Evolutionary conservation across 371 early-diverging fungal species (phyloP).

Genomic region (Saksenaea vasiformis): DNA sequence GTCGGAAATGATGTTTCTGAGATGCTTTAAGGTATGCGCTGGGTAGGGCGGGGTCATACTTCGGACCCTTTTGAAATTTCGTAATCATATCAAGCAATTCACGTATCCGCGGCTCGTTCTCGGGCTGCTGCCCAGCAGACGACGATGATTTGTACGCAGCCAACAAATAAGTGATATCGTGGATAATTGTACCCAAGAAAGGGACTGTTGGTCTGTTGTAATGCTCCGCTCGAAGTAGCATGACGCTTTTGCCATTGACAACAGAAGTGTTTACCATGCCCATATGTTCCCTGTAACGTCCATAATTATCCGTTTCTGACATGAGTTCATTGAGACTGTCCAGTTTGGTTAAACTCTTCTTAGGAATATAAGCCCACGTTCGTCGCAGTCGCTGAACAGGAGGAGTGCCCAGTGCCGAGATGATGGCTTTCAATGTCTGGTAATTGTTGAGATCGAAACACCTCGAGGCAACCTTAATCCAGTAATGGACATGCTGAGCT

Average conservation of each 20-base stretch:
- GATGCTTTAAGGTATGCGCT: constrained; percentile 53
- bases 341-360: constrained; percentile 63
- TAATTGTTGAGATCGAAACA: constrained; percentile 70
- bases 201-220: constrained; percentile 68
- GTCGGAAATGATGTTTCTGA: constrained; percentile 59
- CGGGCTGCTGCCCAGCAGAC: constrained; percentile 26
- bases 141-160: constrained; percentile 61
- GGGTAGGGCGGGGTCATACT: constrained; percentile 58
- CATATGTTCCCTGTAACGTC: constrained; percentile 69
- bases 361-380: constrained; percentile 76
- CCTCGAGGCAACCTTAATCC: constrained; percentile 76
- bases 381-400: constrained; percentile 75
- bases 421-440: constrained; percentile 76
- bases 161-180: constrained; percentile 76
- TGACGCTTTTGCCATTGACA: constrained; percentile 38
- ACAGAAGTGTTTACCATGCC: constrained; percentile 42
- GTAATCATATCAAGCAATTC: constrained; percentile 55
- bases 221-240: constrained; percentile 46
- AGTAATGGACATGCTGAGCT: constrained; percentile 67
- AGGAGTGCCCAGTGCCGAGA: constrained; percentile 73
- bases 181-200: constrained; percentile 77
- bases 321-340: constrained; percentile 64
- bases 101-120: constrained; percentile 56
- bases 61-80: constrained; percentile 64
- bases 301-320: constrained; percentile 76